Evolutionary conservation across 331 rosid genomes (phyloP), one percentile per base, ranked within the genome.

Genomic region (Acacia concinna): DNA sequence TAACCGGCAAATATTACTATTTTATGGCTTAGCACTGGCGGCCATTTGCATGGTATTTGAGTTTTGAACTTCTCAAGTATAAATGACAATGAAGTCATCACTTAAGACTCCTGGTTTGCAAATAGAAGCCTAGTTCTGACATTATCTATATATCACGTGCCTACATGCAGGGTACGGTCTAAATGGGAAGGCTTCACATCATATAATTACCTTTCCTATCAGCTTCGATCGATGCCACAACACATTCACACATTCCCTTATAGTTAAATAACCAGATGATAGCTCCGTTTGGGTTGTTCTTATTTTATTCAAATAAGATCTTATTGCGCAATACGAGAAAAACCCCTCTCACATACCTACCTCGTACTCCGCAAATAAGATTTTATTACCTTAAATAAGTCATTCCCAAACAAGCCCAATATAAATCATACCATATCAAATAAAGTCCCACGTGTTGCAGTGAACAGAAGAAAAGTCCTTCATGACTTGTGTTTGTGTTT

Each of bases 171-270:
- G 59, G 27, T 32, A 40, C 3, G 59, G 27, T 32, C 57, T 23
- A 43, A 69, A 43, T 69, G 37, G 54, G 56, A 69, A 69, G 74
- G 73, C 25, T 30, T 11, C 18, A 13, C 31, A 41, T 41, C 10
- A 12, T 38, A 62, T n/a, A n/a, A n/a, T 56, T 28, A 34, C 80
- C 79, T 62, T 62, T 62, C 5, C 23, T 56, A 44, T 43, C 47
- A 11, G 43, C 65, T 67, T 65, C 38, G 28, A 15, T 3, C 52
- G 18, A 73, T 56, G 47, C 66, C 77, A 54, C 52, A 28, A 71
- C 71, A 28, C 76, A 63, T 23, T 71, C 76, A 75, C 81, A 73
- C 54, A 30, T 63, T 84, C 76, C 81, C 84, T 75, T 71, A 62
- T 23, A 66, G 52, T 46, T 25, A n/a, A n/a, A n/a, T n/a, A 68